Percentiles rank a stretch among this genome's conserved stretches.
Evolutionary conservation across 1,139 yeast species (phyloP).

Genomic region (Ashbya aceris): DNA sequence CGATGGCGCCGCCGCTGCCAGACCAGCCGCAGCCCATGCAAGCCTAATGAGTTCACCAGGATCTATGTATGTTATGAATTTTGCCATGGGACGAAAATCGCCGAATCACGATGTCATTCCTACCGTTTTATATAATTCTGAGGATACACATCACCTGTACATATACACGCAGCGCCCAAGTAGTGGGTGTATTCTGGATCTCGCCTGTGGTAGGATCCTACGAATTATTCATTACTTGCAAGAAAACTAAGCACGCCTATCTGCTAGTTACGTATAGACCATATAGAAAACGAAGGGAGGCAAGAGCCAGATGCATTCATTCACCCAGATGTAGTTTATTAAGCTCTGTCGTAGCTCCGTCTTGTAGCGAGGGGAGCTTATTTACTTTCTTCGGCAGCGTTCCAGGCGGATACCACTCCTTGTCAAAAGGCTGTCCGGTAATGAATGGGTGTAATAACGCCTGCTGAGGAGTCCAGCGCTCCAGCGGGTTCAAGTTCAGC

Average conservation of each 20-base stretch:
- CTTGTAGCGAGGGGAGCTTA: constrained; percentile 15
- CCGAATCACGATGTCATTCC: background rate
- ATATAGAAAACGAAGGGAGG: too few relatives aligned
- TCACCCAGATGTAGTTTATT: constrained; percentile 9
- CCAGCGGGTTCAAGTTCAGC: constrained; percentile 78
- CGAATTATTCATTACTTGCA: background rate
- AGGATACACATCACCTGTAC: background rate
- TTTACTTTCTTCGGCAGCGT: constrained; percentile 13
- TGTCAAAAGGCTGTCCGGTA: constrained; percentile 39
- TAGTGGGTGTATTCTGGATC: background rate
- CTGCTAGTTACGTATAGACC: too few relatives aligned
- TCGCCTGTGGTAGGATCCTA: background rate
- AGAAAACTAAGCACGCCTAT: too few relatives aligned
- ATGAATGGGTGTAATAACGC: constrained; percentile 89
- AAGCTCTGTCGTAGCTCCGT: constrained; percentile 15
- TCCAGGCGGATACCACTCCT: constrained; percentile 42
- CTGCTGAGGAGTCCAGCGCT: constrained; percentile 94
- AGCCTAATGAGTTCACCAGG: constrained; percentile 13
- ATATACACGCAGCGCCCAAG: background rate
- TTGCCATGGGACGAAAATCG: background rate
- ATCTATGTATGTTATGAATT: background rate
- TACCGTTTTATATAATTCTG: background rate
- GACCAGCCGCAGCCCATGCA: constrained; percentile 42
- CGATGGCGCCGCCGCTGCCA: constrained; percentile 69
- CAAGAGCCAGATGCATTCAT: background rate